These are phyloP conservation scores for Backusella tarrabulga DNA, from an alignment of 192 early-diverging fungal species.

Conservation along the genomic window DNA sequence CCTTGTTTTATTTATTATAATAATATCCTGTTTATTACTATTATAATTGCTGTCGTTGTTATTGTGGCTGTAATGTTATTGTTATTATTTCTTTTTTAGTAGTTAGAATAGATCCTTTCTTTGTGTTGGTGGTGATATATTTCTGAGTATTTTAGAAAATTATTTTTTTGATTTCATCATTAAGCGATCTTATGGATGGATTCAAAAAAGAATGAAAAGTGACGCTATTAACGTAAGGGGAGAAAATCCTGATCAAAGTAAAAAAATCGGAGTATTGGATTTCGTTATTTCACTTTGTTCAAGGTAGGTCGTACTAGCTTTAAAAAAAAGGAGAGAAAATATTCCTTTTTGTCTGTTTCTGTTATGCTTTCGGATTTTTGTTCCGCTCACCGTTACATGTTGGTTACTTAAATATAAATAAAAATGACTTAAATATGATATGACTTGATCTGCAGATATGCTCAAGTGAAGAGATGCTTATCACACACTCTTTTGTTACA, in stretches of 20 bases:
- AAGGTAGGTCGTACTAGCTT: background rate
- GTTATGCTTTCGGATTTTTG: background rate
- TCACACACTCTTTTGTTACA: background rate
- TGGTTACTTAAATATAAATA: background rate
- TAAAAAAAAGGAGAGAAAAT: conserved; percentile 4
- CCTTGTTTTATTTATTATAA: background rate
- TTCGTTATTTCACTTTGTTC: background rate
- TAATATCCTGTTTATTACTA: background rate
- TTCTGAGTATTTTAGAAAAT: background rate
- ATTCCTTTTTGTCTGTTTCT: background rate
- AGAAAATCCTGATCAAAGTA: background rate
- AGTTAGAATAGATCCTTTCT: background rate
- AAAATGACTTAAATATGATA: background rate
- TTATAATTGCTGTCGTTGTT: background rate
- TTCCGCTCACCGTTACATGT: background rate
- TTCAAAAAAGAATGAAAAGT: background rate
- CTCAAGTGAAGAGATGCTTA: background rate
- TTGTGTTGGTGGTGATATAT: background rate
- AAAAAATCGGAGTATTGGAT: background rate
- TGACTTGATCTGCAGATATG: conserved; percentile 2
- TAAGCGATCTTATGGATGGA: background rate
- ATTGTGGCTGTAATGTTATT: background rate
- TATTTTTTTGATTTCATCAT: background rate
- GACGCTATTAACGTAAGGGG: background rate
- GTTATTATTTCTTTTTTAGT: background rate